Percentiles rank a stretch among this genome's conserved stretches.
Conservation (phyloP, 108 stramenopile species). For the Aurantiochytrium sp. region DNA sequence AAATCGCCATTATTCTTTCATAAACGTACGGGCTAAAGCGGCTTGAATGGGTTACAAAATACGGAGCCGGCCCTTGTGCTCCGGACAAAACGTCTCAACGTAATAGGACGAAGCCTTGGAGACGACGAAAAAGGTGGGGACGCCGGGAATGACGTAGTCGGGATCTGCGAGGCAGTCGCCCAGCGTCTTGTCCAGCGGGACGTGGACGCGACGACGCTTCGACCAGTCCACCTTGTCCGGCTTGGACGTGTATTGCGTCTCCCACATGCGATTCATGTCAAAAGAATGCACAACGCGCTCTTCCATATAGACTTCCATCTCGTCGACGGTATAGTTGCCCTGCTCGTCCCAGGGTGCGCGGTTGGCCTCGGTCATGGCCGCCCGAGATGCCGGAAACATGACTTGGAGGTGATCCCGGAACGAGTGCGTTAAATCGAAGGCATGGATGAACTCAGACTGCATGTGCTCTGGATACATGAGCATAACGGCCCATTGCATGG, state of each 20-base stretch:
- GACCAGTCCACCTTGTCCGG: not conserved
- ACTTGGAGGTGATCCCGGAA: not conserved
- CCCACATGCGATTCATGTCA: slow-evolving; percentile 6
- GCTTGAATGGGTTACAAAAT: not conserved
- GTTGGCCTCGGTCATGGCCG: not conserved
- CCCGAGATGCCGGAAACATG: not conserved
- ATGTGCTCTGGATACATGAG: slow-evolving; percentile 2
- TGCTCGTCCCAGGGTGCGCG: not conserved
- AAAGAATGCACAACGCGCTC: not conserved
- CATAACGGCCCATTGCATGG: not conserved
- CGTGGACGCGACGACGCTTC: not conserved
- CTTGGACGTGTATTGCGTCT: not conserved
- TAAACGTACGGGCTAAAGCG: not conserved
- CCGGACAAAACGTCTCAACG: not conserved
- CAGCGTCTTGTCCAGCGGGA: not conserved
- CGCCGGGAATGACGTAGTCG: not conserved
- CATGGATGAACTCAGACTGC: not conserved
- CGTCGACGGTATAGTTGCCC: not conserved
- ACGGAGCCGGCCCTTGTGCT: not conserved
- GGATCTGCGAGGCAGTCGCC: not conserved
- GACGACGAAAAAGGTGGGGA: not conserved
- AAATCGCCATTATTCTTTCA: not conserved
- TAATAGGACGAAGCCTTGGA: not conserved
- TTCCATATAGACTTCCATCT: not conserved
- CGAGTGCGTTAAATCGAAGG: not conserved